phyloP scores from a whole-genome alignment of 2,329 filamentous ascomycete species.

The Diaporthe batatas region DNA sequence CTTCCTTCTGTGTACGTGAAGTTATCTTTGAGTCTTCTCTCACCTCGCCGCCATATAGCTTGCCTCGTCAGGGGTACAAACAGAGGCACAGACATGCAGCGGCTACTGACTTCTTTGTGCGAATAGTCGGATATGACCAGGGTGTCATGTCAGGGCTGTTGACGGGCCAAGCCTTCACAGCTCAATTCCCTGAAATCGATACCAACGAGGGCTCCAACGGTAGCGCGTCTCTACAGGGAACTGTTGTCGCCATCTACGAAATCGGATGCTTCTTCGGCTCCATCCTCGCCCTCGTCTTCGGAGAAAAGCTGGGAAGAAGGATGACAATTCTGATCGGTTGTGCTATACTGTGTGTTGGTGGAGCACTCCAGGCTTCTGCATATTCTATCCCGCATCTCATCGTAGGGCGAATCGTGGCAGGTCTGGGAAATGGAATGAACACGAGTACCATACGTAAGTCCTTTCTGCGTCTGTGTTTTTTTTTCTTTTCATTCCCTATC shows the following conservation, averaged over 20 bases:
- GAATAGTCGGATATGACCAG: conserved; percentile 49
- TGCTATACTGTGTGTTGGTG: conserved; percentile 57
- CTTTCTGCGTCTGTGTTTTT: not conserved
- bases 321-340: conserved; percentile 57
- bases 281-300: conserved; percentile 55
- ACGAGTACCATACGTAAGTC: conserved; percentile 60
- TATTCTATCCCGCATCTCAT: conserved; percentile 58
- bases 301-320: conserved; percentile 59
- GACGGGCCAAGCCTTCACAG: conserved; percentile 51
- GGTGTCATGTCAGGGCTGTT: conserved; percentile 52
- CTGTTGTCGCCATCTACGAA: conserved; percentile 61
- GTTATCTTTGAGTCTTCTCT: not conserved
- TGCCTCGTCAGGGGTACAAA: not conserved
- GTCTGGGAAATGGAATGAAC: conserved; percentile 61
- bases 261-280: conserved; percentile 63
- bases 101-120: conserved; percentile 17
- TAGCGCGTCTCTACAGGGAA: conserved; percentile 59
- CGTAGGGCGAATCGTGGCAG: conserved; percentile 59
- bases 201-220: conserved; percentile 52
- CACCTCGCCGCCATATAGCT: not conserved
- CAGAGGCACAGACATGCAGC: not conserved
- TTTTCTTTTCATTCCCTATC: not conserved
- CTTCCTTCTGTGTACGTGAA: conserved; percentile 49
- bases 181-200: conserved; percentile 52
- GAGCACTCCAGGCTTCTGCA: conserved; percentile 56